Evolutionary conservation across 139 green algal genomes (phyloP).

Genomic region (Penium margaritaceum): DNA sequence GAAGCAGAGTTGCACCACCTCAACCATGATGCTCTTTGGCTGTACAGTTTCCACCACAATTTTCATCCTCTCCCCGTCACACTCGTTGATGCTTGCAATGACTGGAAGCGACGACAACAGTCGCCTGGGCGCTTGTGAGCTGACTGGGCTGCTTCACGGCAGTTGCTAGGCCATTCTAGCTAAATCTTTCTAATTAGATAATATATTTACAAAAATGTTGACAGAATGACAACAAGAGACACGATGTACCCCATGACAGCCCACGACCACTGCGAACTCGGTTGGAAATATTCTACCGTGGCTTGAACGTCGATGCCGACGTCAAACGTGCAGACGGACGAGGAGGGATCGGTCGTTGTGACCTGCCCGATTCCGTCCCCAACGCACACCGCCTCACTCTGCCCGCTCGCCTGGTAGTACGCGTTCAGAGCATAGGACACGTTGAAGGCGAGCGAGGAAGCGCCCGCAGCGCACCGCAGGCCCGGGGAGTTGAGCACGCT

Average conservation of each 20-base stretch:
- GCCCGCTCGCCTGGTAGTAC: constrained; percentile 8
- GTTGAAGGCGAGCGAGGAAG: background rate
- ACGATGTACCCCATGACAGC: constrained; percentile 1
- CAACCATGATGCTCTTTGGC: too few species aligned
- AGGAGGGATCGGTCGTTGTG: constrained; percentile 1
- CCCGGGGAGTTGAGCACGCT: background rate
- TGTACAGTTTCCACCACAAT: too few species aligned
- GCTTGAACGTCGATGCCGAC: background rate
- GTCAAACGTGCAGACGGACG: background rate
- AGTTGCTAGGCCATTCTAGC: too few species aligned
- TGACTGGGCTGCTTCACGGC: too few species aligned
- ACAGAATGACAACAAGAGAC: background rate
- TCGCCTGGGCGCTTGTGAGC: too few species aligned
- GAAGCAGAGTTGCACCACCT: too few species aligned
- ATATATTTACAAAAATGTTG: too few species aligned
- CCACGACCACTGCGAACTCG: background rate
- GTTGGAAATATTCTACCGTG: background rate
- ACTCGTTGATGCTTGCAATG: too few species aligned
- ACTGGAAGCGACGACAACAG: too few species aligned
- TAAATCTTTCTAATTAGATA: too few species aligned
- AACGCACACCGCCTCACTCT: constrained; percentile 3
- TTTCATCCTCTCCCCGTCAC: too few species aligned
- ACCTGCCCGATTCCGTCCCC: background rate
- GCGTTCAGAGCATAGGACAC: constrained; percentile 5
- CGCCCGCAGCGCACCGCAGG: background rate